Evolutionary conservation across 2,329 filamentous ascomycete species (phyloP), one percentile per base, ranked within the genome.

Genomic region (Sclerotinia trifoliorum): DNA sequence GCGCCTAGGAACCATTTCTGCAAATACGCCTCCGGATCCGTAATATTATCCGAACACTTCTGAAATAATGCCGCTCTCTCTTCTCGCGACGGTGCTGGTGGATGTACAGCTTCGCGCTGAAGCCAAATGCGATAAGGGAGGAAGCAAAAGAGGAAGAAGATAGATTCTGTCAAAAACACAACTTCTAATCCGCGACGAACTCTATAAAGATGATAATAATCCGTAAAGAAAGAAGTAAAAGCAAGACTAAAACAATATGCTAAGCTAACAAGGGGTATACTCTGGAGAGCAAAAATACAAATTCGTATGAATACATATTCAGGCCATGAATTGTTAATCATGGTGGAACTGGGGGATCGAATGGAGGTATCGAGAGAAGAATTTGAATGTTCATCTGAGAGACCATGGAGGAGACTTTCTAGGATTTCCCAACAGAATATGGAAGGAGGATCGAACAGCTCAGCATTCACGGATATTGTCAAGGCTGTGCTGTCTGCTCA

Each of bases 1-100:
- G 85, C 84, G 39, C 83, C 83, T 32, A 84, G 77, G 73, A 89
- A 88, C 87, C 87, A 90, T 71, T 81, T 83, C 63, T 75, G 78
- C 39, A 89, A 69, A 71, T 86, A 89, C 48, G 76, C 79, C 49
- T 84, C 82, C 0, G 81, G 80, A 73, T 88, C 82, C 1, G 82
- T 79, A 19, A 88, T 83, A 66, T 81, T 85, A 7, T 79, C 78
- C 70, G 81, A 80, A 73, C 85, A 86, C 52, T 80, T 80, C 65
- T 78, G 76, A 74, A 87, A 88, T 1, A 89, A 75, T 48, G 77
- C 78, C 69, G 78, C 76, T 62, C 86, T 80, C 68, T 85, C 79
- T 19, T 82, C 78, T 48, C 80, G 79, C 5, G 77, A 77, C 5
- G 81, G 78, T 1, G 78, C 71, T 10, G 79, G 77, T 1, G 85